Percentiles rank a stretch among this genome's conserved stretches.
Evolutionary conservation across 208 protist genomes (phyloP).

Genomic region (Leishmania lainsoni): DNA sequence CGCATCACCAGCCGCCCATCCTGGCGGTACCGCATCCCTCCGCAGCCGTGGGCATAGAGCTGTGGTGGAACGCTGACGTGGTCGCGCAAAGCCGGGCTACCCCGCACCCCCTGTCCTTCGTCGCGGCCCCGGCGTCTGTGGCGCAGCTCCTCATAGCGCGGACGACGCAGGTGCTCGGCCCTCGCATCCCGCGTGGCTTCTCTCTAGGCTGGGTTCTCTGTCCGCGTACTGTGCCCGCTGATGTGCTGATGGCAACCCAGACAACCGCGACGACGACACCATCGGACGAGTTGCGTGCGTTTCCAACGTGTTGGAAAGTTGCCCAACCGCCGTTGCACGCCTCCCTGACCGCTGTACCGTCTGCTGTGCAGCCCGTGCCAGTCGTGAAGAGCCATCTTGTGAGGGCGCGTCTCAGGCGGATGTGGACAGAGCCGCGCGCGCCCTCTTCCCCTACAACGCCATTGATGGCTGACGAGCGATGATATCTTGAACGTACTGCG

Average conservation of each 20-base stretch:
- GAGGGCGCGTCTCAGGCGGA: background rate
- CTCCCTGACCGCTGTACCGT: background rate
- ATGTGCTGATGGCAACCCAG: background rate
- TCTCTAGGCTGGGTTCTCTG: constrained; percentile 47
- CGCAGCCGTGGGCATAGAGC: constrained; percentile 14
- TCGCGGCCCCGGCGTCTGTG: background rate
- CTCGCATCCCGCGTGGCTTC: constrained; percentile 23
- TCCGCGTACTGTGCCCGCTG: constrained; percentile 4
- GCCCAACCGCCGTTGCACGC: background rate
- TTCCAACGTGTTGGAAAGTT: constrained; percentile 33
- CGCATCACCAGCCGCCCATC: background rate
- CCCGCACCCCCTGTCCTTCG: constrained; percentile 7
- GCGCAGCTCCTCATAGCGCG: constrained; percentile 14
- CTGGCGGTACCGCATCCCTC: background rate
- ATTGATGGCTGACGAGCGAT: constrained; percentile 11
- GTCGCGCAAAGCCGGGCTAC: constrained; percentile 18
- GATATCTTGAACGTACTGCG: background rate
- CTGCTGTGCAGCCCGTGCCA: background rate
- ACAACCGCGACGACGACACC: background rate
- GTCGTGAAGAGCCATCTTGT: background rate
- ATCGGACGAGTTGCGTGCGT: constrained; percentile 1
- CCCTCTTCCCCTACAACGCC: constrained; percentile 24
- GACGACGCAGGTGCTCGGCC: constrained; percentile 10
- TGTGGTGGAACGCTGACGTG: constrained; percentile 66
- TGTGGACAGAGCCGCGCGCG: constrained; percentile 17